phyloP scores from a whole-genome alignment of 108 stramenopile genomes.

The Nitzschia putrida region DNA sequence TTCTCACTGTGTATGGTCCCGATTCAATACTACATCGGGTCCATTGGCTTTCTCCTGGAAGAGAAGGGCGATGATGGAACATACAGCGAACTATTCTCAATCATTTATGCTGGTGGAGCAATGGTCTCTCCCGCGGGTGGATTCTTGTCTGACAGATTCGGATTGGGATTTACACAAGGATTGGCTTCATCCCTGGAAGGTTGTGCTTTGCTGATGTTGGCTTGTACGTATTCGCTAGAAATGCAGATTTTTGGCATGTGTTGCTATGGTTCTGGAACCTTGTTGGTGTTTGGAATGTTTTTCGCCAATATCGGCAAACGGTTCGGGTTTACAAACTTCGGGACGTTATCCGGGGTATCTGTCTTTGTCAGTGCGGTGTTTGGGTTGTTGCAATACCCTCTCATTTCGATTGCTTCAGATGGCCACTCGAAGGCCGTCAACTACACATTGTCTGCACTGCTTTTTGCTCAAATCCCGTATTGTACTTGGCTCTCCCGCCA shows the following conservation, averaged over 20 bases:
- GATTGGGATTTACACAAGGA: constrained; percentile 41
- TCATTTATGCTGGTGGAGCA: constrained; percentile 36
- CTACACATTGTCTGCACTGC: constrained; percentile 18
- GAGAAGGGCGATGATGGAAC: constrained; percentile 37
- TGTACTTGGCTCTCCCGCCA: constrained; percentile 35
- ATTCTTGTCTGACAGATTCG: constrained; percentile 36
- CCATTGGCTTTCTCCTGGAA: constrained; percentile 49
- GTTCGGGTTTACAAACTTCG: constrained; percentile 46
- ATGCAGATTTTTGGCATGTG: constrained; percentile 32
- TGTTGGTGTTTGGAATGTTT: constrained; percentile 46
- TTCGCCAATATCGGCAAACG: constrained; percentile 50
- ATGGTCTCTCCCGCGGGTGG: constrained; percentile 32
- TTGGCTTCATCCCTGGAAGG: constrained; percentile 29
- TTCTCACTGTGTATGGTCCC: constrained; percentile 43
- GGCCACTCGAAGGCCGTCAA: constrained; percentile 28
- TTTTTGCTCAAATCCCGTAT: constrained; percentile 34
- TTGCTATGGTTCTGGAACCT: constrained; percentile 38
- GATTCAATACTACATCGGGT: constrained; percentile 47
- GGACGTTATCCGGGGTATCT: constrained; percentile 47
- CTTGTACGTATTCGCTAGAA: constrained; percentile 17
- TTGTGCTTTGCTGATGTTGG: constrained; percentile 34
- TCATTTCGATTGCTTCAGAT: constrained; percentile 35
- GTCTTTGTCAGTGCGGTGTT: constrained; percentile 33
- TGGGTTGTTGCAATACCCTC: constrained; percentile 41
- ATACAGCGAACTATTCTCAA: constrained; percentile 43